Base-by-base conservation (phyloP, 140 eudicot genomes). In the Cichorium intybus region DNA sequence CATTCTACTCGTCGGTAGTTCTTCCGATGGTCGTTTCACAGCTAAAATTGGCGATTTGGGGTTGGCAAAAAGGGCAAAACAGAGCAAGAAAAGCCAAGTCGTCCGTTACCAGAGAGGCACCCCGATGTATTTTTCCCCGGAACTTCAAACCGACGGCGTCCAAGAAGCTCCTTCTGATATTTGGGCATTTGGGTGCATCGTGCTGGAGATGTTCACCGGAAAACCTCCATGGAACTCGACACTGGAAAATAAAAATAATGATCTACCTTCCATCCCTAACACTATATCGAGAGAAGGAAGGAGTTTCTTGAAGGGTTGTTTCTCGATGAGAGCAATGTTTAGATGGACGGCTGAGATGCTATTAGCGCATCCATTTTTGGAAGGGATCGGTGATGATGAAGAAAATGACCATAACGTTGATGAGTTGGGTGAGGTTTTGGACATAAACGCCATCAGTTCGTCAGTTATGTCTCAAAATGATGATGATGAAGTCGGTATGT, bases 141-240 rank as follows among this genome's bases (percentile, higher is more conserved):
- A 88, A 73, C 82, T 75, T 8, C 79, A 80, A 23, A 68, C 31
- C 21, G 86, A 76, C 22, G 56, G 78, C 24, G 73, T 68, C 7
- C 90, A 85, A 62, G 90, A 82, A 56, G 59, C 74, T 24, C 81
- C 95, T 21, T 62, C 82, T 12, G 97, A 89, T 79, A 69, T 89
- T 17, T 89, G 97, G 97, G 88, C 95, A 0, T 33, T 89, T 51
- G 97, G 97, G 7, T 89, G 97, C 62, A 74, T 78, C 29, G 84
- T 89, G 71, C 68, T 80, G 0, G 88, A 89, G 61, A 89, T 89
- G 97, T 31, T 89, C 29, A 85, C 95, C 0, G 97, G 86, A 6
- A 81, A 74, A 14, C 77, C 86, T 4, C 77, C 84, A 1, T 85
- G 86, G 88, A 77, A 45, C n/a, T 64, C 78, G 14, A 64, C 31